Evolutionary conservation across 306 rosid species (phyloP).

Genomic region (Echinosophora koreensis): DNA sequence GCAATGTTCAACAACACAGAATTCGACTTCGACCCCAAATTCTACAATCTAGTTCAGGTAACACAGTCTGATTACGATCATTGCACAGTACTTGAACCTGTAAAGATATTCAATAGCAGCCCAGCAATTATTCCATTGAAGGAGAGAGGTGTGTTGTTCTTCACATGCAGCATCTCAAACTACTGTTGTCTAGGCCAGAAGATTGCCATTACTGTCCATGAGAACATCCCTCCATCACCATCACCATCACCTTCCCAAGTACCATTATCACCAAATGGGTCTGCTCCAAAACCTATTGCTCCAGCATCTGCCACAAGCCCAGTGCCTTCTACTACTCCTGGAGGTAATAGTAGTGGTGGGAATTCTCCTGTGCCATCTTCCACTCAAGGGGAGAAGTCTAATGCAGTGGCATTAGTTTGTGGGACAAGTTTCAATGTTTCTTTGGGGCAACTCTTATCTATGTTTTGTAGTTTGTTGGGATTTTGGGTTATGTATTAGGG

Average conservation of each 20-base stretch:
- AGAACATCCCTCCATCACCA: constrained; percentile 39
- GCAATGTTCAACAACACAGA: constrained; percentile 29
- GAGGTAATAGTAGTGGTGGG: constrained; percentile 16
- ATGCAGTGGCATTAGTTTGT: constrained; percentile 23
- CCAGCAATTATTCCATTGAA: constrained; percentile 45
- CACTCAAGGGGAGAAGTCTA: constrained; percentile 12
- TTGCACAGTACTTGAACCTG: constrained; percentile 49
- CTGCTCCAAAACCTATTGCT: constrained; percentile 31
- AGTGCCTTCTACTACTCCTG: neutral
- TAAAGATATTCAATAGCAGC: constrained; percentile 46
- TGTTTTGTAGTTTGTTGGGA: constrained; percentile 40
- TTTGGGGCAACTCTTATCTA: neutral
- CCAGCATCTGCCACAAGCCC: neutral
- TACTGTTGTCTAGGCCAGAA: constrained; percentile 56
- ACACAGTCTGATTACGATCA: constrained; percentile 48
- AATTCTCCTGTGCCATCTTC: constrained; percentile 43
- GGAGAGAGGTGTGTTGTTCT: constrained; percentile 37
- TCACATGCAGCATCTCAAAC: constrained; percentile 49
- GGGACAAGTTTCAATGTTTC: constrained; percentile 13
- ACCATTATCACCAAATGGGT: constrained; percentile 35
- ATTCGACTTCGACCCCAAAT: constrained; percentile 50
- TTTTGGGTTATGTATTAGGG: constrained; percentile 45
- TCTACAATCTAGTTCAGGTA: constrained; percentile 55
- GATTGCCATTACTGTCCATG: constrained; percentile 42
- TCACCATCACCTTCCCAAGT: constrained; percentile 32